A percentile compares a stretch with the other conserved stretches of the same genome.
phyloP scores from a whole-genome alignment of 2,329 filamentous ascomycete species.

The Colletotrichum viniferum region DNA sequence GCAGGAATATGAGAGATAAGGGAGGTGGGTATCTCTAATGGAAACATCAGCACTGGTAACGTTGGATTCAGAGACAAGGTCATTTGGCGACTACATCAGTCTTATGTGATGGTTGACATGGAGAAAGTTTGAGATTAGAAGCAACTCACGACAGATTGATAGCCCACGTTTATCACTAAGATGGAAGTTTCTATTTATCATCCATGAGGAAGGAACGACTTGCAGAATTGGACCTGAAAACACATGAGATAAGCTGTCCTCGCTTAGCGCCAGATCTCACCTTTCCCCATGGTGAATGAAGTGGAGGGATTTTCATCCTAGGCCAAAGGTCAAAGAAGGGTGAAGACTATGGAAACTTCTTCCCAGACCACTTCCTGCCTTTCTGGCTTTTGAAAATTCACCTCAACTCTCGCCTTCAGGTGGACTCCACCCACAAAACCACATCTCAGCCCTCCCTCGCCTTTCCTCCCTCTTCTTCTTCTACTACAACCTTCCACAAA shows the following conservation, averaged over 20 bases:
- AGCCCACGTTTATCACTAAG: too few relatives aligned
- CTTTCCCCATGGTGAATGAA: background rate
- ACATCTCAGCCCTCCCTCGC: rapidly evolving
- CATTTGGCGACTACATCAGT: background rate
- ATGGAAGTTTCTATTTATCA: too few relatives aligned
- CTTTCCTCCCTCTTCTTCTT: background rate
- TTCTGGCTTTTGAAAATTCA: background rate
- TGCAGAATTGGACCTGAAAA: background rate
- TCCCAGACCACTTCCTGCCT: background rate
- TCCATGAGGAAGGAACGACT: background rate
- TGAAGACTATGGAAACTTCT: too few relatives aligned
- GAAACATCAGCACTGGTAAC: background rate
- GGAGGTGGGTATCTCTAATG: background rate
- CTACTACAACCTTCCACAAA: background rate
- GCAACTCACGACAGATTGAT: background rate
- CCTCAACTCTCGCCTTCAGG: background rate
- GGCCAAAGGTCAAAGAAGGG: background rate
- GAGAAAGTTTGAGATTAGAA: background rate
- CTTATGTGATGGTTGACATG: too few relatives aligned
- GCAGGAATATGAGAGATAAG: background rate
- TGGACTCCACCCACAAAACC: background rate
- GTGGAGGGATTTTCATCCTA: background rate
- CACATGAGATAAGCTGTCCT: background rate
- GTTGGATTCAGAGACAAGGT: background rate
- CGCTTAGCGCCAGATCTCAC: background rate